phyloP scores from a whole-genome alignment of 345 rosid genomes.

The Camelina laxa region DNA sequence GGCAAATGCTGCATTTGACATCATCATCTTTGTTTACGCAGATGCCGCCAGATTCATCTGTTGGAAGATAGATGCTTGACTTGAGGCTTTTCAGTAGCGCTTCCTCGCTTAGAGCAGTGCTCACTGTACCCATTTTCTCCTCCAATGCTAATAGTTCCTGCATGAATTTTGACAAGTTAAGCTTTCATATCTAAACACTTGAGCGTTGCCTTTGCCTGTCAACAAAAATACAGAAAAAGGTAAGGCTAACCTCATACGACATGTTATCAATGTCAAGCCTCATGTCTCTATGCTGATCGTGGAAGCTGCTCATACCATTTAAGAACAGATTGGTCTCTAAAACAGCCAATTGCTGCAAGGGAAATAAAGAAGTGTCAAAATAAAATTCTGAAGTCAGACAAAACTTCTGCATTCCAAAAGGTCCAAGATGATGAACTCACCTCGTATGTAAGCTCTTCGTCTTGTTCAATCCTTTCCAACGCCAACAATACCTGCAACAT shows the following conservation, averaged over 20 bases:
- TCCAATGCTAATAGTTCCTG: constrained; percentile 96
- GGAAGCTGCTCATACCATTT: constrained; percentile 60
- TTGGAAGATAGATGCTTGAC: constrained; percentile 51
- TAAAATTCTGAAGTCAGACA: constrained; percentile 14
- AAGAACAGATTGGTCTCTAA: constrained; percentile 81
- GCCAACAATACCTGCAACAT: constrained; percentile 71
- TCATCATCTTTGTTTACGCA: constrained; percentile 49
- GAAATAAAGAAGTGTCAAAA: not conserved
- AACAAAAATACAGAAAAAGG: not conserved
- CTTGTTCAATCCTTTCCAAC: constrained; percentile 87
- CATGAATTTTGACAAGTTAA: constrained; percentile 10
- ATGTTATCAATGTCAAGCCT: constrained; percentile 95
- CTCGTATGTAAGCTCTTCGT: constrained; percentile 82
- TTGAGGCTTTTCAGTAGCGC: constrained; percentile 67
- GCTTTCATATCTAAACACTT: constrained; percentile 9
- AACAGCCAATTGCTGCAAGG: constrained; percentile 82
- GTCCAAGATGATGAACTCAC: constrained; percentile 44
- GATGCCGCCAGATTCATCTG: constrained; percentile 16
- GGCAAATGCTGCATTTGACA: constrained; percentile 88
- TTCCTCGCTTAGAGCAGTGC: constrained; percentile 92
- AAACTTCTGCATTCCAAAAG: constrained; percentile 14
- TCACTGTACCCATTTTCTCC: constrained; percentile 96
- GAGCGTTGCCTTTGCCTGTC: not conserved
- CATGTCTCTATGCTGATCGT: constrained; percentile 93
- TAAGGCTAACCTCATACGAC: constrained; percentile 87